Base-by-base conservation (phyloP, 2,329 filamentous ascomycete species). In the Amylocarpus encephaloides region DNA sequence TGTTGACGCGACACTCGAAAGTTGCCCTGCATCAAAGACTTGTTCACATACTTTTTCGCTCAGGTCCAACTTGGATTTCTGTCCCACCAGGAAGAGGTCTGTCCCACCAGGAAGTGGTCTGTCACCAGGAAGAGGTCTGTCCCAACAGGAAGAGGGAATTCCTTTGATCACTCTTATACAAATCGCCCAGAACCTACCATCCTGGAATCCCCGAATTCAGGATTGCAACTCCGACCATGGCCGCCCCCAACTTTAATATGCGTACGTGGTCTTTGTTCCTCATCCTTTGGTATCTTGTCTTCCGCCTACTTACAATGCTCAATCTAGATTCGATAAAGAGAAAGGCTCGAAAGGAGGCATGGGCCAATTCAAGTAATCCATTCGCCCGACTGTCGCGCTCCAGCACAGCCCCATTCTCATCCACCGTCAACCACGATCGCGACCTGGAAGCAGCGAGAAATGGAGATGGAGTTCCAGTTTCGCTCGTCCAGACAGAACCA, bases 281-380 rank as follows among this genome's bases (percentile, higher is more conserved):
- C 22, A n/a, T 16, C 43, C 26, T 2, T n/a, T 9, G 1, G 16
- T 7, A 44, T 18, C n/a, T 26, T 13, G n/a, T 44, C 11, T 11
- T 16, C 2, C 46, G 18, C 48, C 50, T 49, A 48, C 57, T 60
- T 33, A 61, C 51, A 13, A 60, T 58, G 56, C 16, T 29, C 30
- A 15, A 34, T 39, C 13, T 55, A 64, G 61, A 64, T 43, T 42
- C 46, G 9, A 60, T 62, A 16, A 59, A 61, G 49, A 57, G 61
- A 41, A 51, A 56, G 33, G 64, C 64, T 51, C 56, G 59, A 38
- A 61, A 62, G 45, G 63, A 64, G 44, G 64, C 64, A 29, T 64
- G 62, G 62, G 53, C 59, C 48, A 59, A 63, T 34, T 61, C 58
- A 2, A 58, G 43, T n/a, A 66, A 65, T 47, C 63, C 64, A 4